A percentile compares a stretch with the other conserved stretches of the same genome.
Evolutionary conservation across 23 red algal genomes (phyloP).

Genomic region (Gracilaria vermiculophylla): DNA sequence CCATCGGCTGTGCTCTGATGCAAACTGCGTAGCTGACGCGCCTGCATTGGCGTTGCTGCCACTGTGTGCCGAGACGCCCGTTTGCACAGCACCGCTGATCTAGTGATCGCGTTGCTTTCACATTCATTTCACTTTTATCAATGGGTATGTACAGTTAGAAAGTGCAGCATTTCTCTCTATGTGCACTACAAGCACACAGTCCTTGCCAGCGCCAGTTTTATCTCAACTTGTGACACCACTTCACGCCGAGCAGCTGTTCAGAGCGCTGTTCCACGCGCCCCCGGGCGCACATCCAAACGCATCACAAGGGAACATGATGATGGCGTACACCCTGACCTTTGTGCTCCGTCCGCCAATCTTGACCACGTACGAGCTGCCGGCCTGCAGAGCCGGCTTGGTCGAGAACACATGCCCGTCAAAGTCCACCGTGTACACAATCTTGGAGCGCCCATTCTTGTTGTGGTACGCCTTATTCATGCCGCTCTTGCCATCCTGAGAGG

Average conservation of each 20-base stretch:
- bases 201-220: neutral
- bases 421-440: slow-evolving; percentile 26
- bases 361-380: slow-evolving; percentile 10
- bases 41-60: no score
- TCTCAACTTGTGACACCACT: neutral
- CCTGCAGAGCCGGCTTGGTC: neutral
- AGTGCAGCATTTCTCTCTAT: no score
- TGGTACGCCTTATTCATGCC: slow-evolving; percentile 59
- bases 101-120: no score
- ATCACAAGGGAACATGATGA: slow-evolving; percentile 53
- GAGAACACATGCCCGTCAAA: slow-evolving; percentile 36
- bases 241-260: neutral
- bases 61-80: no score
- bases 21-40: no score
- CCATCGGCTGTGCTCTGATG: no score
- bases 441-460: slow-evolving; percentile 46
- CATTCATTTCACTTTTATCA: no score
- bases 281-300: neutral
- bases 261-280: neutral
- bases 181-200: neutral
- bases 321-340: slow-evolving; percentile 17
- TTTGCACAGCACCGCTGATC: no score
- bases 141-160: no score
- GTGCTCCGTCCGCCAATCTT: slow-evolving; percentile 44
- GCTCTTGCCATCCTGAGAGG: neutral